Evolutionary conservation across 2,329 filamentous ascomycete genomes (phyloP).

Genomic region (Tolypocladium paradoxum): DNA sequence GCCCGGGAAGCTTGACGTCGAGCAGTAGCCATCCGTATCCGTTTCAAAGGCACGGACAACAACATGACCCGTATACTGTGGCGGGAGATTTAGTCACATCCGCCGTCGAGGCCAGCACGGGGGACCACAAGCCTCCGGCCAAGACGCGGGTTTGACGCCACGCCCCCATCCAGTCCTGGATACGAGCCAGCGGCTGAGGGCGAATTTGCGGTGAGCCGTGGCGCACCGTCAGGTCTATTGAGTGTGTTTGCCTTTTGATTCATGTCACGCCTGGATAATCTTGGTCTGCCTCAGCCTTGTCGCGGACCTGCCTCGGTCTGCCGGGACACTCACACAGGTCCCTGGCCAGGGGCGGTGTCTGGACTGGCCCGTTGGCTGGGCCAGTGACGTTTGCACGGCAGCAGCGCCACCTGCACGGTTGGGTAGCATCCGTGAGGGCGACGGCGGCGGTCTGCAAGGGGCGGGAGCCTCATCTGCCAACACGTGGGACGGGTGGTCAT

Average conservation of each 20-base stretch:
- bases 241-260: conserved; percentile 1
- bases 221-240: background rate
- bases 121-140: background rate
- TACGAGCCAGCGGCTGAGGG: background rate
- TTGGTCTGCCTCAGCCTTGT: background rate
- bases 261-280: background rate
- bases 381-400: background rate
- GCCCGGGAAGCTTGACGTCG: background rate
- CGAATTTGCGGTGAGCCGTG: background rate
- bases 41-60: background rate
- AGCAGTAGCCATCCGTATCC: background rate
- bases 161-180: background rate
- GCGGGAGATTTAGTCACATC: background rate
- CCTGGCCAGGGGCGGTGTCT: background rate
- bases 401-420: background rate
- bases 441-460: background rate
- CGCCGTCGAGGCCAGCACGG: background rate
- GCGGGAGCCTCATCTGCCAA: background rate
- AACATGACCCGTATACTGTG: background rate
- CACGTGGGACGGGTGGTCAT: background rate
- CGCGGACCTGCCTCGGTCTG: background rate
- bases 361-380: background rate
- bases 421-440: background rate
- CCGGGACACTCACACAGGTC: background rate
- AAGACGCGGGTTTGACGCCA: background rate